Evolutionary conservation across 495 filamentous ascomycete species (phyloP).

Genomic region (Lophiostoma macrostomum): DNA sequence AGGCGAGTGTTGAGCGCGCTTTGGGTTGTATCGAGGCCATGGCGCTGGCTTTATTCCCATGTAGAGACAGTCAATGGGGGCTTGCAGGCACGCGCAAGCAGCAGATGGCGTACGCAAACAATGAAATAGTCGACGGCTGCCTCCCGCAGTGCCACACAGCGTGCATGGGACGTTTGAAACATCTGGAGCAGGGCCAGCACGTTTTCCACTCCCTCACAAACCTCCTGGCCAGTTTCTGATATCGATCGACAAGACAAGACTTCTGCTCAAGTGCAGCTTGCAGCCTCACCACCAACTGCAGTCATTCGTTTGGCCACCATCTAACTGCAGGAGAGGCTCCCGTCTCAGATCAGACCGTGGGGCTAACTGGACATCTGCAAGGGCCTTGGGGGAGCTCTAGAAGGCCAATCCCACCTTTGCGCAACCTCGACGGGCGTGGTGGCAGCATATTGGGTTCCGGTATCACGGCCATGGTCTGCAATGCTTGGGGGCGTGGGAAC

Average conservation of each 20-base stretch:
- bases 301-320: conserved; percentile 16
- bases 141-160: not conserved
- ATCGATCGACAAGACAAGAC: conserved; percentile 13
- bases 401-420: conserved; percentile 3
- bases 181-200: not conserved
- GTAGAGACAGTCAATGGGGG: conserved; percentile 7
- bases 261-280: not conserved
- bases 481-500: not conserved
- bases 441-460: not conserved
- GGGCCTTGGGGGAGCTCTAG: too few relatives aligned
- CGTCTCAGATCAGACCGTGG: not conserved
- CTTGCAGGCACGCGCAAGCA: conserved; percentile 16
- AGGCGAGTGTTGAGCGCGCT: conserved; percentile 1
- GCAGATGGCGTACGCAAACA: conserved; percentile 1
- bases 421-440: not conserved
- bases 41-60: conserved; percentile 25
- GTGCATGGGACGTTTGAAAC: too few relatives aligned
- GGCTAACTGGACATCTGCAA: too few relatives aligned
- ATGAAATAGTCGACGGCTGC: conserved; percentile 20
- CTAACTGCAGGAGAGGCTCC: conserved; percentile 2
- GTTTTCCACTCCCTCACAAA: not conserved
- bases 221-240: not conserved
- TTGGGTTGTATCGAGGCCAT: conserved; percentile 1
- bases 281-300: conserved; percentile 24
- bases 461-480: conserved; percentile 1